A percentile compares a stretch with the other conserved stretches of the same genome.
Evolutionary conservation across 306 rosid species (phyloP).

Genomic region (Gynostemma pentaphyllum): DNA sequence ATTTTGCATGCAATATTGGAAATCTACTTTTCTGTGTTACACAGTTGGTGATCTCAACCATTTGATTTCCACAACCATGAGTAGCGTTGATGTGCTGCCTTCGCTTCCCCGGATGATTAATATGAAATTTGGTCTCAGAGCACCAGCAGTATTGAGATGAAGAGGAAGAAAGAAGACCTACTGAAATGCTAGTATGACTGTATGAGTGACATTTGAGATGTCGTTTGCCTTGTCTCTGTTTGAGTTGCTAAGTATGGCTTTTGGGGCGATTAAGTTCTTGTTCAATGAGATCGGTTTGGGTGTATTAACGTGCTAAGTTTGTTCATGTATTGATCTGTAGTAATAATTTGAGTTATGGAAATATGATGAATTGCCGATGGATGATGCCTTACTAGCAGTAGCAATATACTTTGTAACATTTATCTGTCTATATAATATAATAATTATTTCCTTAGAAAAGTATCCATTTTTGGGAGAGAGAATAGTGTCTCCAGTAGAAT

Average conservation of each 20-base stretch:
- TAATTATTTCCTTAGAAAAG: not conserved
- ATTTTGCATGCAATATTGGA: too few relatives aligned
- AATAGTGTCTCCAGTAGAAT: too few relatives aligned
- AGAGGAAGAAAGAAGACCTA: constrained; percentile 26
- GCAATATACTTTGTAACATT: not conserved
- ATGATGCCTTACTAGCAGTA: too few relatives aligned
- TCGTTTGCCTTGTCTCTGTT: not conserved
- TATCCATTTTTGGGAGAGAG: too few relatives aligned
- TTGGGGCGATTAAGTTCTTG: constrained; percentile 11
- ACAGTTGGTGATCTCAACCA: constrained; percentile 94
- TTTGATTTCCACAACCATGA: constrained; percentile 87
- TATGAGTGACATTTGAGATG: not conserved
- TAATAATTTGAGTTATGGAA: constrained; percentile 2
- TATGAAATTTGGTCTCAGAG: constrained; percentile 84
- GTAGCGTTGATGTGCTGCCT: constrained; percentile 91
- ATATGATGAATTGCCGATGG: constrained; percentile 7
- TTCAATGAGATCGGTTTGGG: not conserved
- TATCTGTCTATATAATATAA: not conserved
- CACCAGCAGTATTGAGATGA: constrained; percentile 85
- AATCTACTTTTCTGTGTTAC: constrained; percentile 1
- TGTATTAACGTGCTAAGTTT: not conserved
- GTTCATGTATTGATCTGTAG: constrained; percentile 3
- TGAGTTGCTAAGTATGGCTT: constrained; percentile 1
- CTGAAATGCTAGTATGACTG: constrained; percentile 20
- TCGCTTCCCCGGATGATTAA: constrained; percentile 88